Evolutionary conservation across 179 eudicot species (phyloP).

Genomic region (Gypsophila paniculata): DNA sequence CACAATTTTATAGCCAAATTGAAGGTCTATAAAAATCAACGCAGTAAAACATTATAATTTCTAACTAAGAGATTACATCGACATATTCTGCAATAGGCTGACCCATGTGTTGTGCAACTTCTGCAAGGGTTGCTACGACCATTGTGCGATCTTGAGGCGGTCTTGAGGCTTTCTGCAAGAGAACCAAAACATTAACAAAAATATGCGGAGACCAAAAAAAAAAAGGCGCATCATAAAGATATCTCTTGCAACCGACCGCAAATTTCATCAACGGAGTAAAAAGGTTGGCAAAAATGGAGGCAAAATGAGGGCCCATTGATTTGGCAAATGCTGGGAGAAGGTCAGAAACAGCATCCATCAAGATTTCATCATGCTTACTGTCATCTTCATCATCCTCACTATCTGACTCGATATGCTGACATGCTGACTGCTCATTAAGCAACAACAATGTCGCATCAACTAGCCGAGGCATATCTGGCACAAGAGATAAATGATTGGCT

Average conservation of each 20-base stretch:
- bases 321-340: slow-evolving; percentile 93
- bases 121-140: slow-evolving; percentile 97
- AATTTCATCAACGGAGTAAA: slow-evolving; percentile 83
- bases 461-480: slow-evolving; percentile 65
- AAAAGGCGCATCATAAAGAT: slow-evolving; percentile 4
- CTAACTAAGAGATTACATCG: slow-evolving; percentile 51
- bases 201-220: background rate
- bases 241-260: slow-evolving; percentile 50
- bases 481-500: background rate
- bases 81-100: slow-evolving; percentile 79
- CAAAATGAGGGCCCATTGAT: slow-evolving; percentile 89
- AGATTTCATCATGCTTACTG: slow-evolving; percentile 78
- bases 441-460: slow-evolving; percentile 68
- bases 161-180: slow-evolving; percentile 72
- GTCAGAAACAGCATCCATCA: slow-evolving; percentile 99
- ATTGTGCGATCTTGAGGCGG: slow-evolving; percentile 92
- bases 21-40: background rate
- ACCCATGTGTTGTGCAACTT: slow-evolving; percentile 99
- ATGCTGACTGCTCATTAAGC: slow-evolving; percentile 70
- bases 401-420: slow-evolving; percentile 83
- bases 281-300: slow-evolving; percentile 64
- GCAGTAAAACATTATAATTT: background rate
- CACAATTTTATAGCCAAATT: background rate
- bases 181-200: slow-evolving; percentile 21
- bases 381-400: slow-evolving; percentile 80